Percentiles rank a stretch among this genome's conserved stretches.
phyloP scores from a whole-genome alignment of 2,329 filamentous ascomycete genomes.

The Huntiella savannae region DNA sequence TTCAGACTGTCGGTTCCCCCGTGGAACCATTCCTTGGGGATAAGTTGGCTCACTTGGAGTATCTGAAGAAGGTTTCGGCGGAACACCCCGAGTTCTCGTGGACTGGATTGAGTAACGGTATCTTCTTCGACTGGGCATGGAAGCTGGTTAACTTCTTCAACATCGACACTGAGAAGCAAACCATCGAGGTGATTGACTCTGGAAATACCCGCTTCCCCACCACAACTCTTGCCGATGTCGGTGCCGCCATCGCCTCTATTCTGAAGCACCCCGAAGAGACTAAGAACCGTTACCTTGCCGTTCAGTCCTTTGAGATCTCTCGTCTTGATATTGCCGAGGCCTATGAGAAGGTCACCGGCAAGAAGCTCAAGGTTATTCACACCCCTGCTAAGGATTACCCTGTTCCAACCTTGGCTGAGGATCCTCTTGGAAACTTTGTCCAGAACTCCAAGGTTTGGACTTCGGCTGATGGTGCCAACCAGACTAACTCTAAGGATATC shows the following conservation, averaged over 20 bases:
- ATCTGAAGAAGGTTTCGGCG: slow-evolving; percentile 21
- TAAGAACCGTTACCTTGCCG: slow-evolving; percentile 28
- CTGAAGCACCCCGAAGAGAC: slow-evolving; percentile 31
- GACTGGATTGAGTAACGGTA: slow-evolving; percentile 25
- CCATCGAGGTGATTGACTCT: slow-evolving; percentile 27
- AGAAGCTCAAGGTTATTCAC: slow-evolving; percentile 23
- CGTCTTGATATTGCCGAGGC: slow-evolving; percentile 27
- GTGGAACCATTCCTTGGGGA: slow-evolving; percentile 24
- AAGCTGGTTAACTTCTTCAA: slow-evolving; percentile 18
- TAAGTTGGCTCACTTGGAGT: slow-evolving; percentile 27
- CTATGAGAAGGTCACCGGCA: slow-evolving; percentile 29
- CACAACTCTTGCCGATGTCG: slow-evolving; percentile 29
- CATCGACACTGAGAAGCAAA: slow-evolving; percentile 25
- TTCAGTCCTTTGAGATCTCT: slow-evolving; percentile 24
- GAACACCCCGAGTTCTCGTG: slow-evolving; percentile 29
- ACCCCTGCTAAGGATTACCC: slow-evolving; percentile 17
- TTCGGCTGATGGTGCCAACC: slow-evolving; percentile 3
- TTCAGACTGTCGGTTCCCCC: slow-evolving; percentile 16
- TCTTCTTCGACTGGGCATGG: slow-evolving; percentile 30
- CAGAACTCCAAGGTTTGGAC: slow-evolving; percentile 4
- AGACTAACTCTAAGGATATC: neutral
- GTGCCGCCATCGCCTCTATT: slow-evolving; percentile 28
- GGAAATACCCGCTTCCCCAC: slow-evolving; percentile 29
- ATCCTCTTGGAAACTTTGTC: neutral
- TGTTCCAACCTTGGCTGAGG: no score